Evolutionary conservation across 805 yeast genomes (phyloP).

Genomic region (Saturnispora zaruensis): DNA sequence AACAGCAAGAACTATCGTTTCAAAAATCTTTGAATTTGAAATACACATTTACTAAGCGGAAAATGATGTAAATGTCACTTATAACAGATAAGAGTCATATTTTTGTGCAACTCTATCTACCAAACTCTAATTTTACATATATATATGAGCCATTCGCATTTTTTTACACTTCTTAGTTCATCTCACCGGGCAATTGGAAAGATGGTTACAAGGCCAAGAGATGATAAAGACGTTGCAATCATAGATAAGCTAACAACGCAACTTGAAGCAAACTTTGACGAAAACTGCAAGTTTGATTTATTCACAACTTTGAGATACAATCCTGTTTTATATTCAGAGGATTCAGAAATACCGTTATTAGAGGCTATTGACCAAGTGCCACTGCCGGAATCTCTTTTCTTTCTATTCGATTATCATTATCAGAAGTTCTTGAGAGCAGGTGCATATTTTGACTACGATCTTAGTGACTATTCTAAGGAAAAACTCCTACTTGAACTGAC

Average conservation of each 20-base stretch:
- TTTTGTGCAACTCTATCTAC: no score
- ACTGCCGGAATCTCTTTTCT: slow-evolving; percentile 36
- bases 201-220: neutral
- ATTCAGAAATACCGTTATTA: slow-evolving; percentile 11
- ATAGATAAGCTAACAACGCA: slow-evolving; percentile 79
- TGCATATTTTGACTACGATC: slow-evolving; percentile 43
- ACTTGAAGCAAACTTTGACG: slow-evolving; percentile 62
- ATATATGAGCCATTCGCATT: neutral
- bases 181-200: neutral
- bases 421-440: slow-evolving; percentile 49
- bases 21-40: no score
- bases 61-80: no score
- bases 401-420: slow-evolving; percentile 56
- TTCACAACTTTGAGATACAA: slow-evolving; percentile 72
- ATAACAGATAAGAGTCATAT: no score
- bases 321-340: slow-evolving; percentile 38
- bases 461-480: slow-evolving; percentile 29
- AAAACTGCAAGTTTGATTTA: slow-evolving; percentile 48
- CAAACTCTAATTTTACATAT: neutral
- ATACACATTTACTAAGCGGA: no score
- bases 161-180: neutral
- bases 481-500: slow-evolving; percentile 36
- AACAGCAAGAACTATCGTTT: no score
- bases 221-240: slow-evolving; percentile 20
- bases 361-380: slow-evolving; percentile 21